A percentile compares a stretch with the other conserved stretches of the same genome.
Evolutionary conservation across 2,329 filamentous ascomycete species (phyloP).

Genomic region (Penicillium sp.): DNA sequence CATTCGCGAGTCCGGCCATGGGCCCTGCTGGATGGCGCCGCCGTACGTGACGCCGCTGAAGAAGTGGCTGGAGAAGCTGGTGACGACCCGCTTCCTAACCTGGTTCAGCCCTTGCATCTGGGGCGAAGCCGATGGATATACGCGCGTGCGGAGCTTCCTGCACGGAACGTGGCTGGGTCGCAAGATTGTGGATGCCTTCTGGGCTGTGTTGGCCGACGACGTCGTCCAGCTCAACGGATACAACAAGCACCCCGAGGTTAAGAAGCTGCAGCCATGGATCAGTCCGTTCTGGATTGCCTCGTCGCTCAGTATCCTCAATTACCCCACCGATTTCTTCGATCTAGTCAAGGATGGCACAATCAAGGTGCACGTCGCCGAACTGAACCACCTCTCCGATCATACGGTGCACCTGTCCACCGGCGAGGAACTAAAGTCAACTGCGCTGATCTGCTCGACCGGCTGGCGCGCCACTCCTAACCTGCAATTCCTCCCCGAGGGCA

Average conservation of each 20-base stretch:
- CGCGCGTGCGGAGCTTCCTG: constrained; percentile 47
- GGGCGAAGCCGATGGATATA: constrained; percentile 64
- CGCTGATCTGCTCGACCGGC: constrained; percentile 59
- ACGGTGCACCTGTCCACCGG: constrained; percentile 54
- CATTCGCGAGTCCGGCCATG: constrained; percentile 46
- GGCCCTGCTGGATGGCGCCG: constrained; percentile 44
- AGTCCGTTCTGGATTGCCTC: constrained; percentile 57
- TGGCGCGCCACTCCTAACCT: constrained; percentile 56
- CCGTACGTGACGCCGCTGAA: constrained; percentile 67
- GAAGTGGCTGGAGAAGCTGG: constrained; percentile 67
- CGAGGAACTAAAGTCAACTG: constrained; percentile 50
- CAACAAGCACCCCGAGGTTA: constrained; percentile 47
- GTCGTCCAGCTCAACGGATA: constrained; percentile 51
- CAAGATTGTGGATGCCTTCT: constrained; percentile 55
- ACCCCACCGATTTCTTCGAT: constrained; percentile 59
- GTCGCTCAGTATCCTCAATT: constrained; percentile 63
- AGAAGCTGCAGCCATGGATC: constrained; percentile 51
- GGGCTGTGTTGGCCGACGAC: constrained; percentile 54
- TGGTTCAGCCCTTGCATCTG: constrained; percentile 77
- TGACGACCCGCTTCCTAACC: constrained; percentile 67
- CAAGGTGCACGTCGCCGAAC: constrained; percentile 57
- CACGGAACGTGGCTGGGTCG: constrained; percentile 57
- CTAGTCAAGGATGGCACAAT: constrained; percentile 58
- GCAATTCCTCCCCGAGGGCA: constrained; percentile 49
- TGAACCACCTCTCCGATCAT: constrained; percentile 50